These are phyloP conservation scores for Besnoitia besnoiti DNA, from an alignment of 169 alveolate species.

Conservation along the genomic window DNA sequence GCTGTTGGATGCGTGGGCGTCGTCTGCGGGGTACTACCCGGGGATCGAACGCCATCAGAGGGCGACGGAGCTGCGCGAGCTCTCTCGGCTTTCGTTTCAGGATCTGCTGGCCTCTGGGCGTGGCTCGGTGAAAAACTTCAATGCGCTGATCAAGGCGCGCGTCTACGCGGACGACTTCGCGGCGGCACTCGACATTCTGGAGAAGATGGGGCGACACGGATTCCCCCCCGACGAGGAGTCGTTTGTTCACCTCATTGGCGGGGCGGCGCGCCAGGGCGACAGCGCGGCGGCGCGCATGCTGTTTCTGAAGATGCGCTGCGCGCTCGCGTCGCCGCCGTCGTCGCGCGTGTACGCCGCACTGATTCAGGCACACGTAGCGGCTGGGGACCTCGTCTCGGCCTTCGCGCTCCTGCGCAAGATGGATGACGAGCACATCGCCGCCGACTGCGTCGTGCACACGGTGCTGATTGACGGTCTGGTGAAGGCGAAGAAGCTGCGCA, in stretches of 20 bases:
- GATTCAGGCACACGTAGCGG: slow-evolving; percentile 78
- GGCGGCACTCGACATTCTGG: slow-evolving; percentile 66
- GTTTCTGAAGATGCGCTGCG: slow-evolving; percentile 80
- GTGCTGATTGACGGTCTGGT: slow-evolving; percentile 82
- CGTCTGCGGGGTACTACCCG: slow-evolving; percentile 11
- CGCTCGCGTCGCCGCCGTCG: slow-evolving; percentile 77
- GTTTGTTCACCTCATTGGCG: slow-evolving; percentile 70
- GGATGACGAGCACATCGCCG: slow-evolving; percentile 80
- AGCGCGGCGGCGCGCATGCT: slow-evolving; percentile 78
- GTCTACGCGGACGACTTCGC: slow-evolving; percentile 53
- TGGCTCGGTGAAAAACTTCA: slow-evolving; percentile 55
- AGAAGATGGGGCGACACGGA: slow-evolving; percentile 70
- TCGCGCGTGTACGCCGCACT: slow-evolving; percentile 78
- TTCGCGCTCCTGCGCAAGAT: slow-evolving; percentile 80
- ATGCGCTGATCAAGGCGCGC: slow-evolving; percentile 62
- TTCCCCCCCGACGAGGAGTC: slow-evolving; percentile 72
- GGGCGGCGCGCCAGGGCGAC: slow-evolving; percentile 37
- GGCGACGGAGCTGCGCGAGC: slow-evolving; percentile 6
- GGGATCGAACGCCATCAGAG: slow-evolving; percentile 53
- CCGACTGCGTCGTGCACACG: slow-evolving; percentile 80
- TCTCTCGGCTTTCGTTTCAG: background rate
- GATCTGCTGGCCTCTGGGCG: slow-evolving; percentile 62
- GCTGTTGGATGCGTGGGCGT: background rate
- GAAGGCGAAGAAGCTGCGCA: slow-evolving; percentile 51
- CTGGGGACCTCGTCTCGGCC: slow-evolving; percentile 78